Percentiles rank a stretch among this genome's conserved stretches.
These are phyloP conservation scores for Cladophialophora immunda DNA, from an alignment of 2,329 filamentous ascomycete genomes.

Conservation along the genomic window DNA sequence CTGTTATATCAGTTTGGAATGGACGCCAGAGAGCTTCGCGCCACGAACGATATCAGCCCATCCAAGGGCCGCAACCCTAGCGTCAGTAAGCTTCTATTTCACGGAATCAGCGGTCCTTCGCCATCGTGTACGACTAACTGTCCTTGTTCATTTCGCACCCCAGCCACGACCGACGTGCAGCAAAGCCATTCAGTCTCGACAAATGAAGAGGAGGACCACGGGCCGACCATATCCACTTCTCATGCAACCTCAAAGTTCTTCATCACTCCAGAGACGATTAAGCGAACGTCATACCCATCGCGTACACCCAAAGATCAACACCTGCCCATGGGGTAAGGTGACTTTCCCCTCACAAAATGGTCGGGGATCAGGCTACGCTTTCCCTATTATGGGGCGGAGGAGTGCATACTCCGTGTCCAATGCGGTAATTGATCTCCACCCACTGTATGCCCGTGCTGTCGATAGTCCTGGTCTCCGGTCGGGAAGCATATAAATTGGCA, in stretches of 20 bases:
- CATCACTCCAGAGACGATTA: background rate
- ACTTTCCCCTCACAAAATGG: conserved; percentile 8
- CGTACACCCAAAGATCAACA: conserved; percentile 9
- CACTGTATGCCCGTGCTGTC: background rate
- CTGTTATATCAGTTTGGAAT: background rate
- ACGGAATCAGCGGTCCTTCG: background rate
- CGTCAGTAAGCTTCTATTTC: background rate
- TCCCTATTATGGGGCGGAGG: conserved; percentile 1
- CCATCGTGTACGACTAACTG: background rate
- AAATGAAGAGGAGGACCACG: background rate
- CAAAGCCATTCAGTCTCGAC: background rate
- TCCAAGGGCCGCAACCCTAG: background rate
- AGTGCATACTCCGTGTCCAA: conserved; percentile 4
- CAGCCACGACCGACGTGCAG: background rate
- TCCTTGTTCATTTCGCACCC: background rate
- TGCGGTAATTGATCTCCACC: conserved; percentile 11
- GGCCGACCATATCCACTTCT: conserved; percentile 3
- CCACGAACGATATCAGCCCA: background rate
- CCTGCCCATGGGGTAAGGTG: conserved; percentile 2
- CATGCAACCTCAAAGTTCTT: conserved; percentile 10
- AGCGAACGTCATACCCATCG: conserved; percentile 5
- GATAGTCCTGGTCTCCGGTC: background rate
- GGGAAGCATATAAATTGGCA: conserved; percentile 11
- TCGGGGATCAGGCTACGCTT: conserved; percentile 21
- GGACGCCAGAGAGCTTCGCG: background rate